phyloP scores from a whole-genome alignment of 1,139 yeast species.

The Arxiozyma telluris region DNA sequence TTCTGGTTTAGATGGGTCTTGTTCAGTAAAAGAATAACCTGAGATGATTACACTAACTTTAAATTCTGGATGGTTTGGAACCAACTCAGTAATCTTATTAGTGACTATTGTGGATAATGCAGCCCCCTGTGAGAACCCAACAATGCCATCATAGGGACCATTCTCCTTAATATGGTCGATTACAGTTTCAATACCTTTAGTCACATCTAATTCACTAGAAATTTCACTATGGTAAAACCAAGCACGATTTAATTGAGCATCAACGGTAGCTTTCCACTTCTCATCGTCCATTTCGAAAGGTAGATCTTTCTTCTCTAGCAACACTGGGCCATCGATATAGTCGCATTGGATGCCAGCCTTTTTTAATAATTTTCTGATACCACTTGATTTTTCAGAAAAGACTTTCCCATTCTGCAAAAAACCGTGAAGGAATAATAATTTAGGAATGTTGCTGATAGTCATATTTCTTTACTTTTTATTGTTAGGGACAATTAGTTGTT shows the following conservation, averaged over 20 bases:
- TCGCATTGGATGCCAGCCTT: slow-evolving; percentile 61
- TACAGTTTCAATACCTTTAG: slow-evolving; percentile 44
- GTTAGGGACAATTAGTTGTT: not conserved
- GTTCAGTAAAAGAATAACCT: slow-evolving; percentile 49
- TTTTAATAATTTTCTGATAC: slow-evolving; percentile 60
- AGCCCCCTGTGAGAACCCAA: slow-evolving; percentile 94
- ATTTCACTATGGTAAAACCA: slow-evolving; percentile 47
- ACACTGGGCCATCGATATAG: slow-evolving; percentile 69
- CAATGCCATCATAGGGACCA: slow-evolving; percentile 83
- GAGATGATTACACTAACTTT: slow-evolving; percentile 44
- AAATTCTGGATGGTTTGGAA: slow-evolving; percentile 38
- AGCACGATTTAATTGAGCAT: slow-evolving; percentile 45
- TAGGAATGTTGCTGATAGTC: slow-evolving; percentile 16
- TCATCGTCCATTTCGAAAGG: slow-evolving; percentile 49
- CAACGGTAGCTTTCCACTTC: slow-evolving; percentile 38
- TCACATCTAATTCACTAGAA: slow-evolving; percentile 34
- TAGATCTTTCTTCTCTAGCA: slow-evolving; percentile 55
- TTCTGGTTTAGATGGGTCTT: slow-evolving; percentile 23
- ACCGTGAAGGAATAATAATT: slow-evolving; percentile 47
- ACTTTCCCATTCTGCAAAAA: slow-evolving; percentile 63
- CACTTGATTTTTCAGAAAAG: slow-evolving; percentile 73
- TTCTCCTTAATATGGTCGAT: slow-evolving; percentile 46
- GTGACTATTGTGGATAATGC: slow-evolving; percentile 60
- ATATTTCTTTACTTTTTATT: slow-evolving; percentile 4
- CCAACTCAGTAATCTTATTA: slow-evolving; percentile 35